These are phyloP conservation scores for Inga laurina DNA, from an alignment of 306 rosid genomes.

Conservation along the genomic window DNA sequence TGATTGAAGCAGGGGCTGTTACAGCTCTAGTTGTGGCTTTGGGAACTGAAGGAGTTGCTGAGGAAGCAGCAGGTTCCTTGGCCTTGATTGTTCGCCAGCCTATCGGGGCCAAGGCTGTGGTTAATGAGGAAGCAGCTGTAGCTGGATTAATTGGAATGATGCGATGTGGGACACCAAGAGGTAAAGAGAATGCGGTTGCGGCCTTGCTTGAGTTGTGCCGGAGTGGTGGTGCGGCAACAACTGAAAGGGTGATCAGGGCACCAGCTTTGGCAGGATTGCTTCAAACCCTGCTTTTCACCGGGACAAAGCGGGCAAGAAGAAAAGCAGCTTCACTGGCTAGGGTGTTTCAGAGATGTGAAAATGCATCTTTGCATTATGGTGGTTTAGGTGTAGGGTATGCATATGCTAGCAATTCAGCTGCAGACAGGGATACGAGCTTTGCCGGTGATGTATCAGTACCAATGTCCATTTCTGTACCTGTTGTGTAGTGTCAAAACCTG, in stretches of 20 bases:
- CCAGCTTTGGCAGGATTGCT: slow-evolving; percentile 80
- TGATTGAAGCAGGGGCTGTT: slow-evolving; percentile 74
- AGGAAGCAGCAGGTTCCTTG: slow-evolving; percentile 87
- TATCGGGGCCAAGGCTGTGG: slow-evolving; percentile 67
- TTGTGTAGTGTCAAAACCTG: slow-evolving; percentile 57
- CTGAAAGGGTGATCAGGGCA: slow-evolving; percentile 68
- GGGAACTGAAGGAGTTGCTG: slow-evolving; percentile 72
- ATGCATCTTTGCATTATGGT: slow-evolving; percentile 60
- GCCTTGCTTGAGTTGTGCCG: slow-evolving; percentile 84
- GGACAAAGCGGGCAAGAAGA: slow-evolving; percentile 87
- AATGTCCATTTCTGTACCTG: slow-evolving; percentile 76
- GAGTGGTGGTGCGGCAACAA: slow-evolving; percentile 70
- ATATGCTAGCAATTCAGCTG: slow-evolving; percentile 62
- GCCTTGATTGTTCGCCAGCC: slow-evolving; percentile 80
- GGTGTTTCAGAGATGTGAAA: slow-evolving; percentile 75
- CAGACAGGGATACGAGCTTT: slow-evolving; percentile 62
- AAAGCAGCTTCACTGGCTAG: slow-evolving; percentile 88
- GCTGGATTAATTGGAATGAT: slow-evolving; percentile 69
- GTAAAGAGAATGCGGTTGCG: slow-evolving; percentile 89
- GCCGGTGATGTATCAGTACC: slow-evolving; percentile 66
- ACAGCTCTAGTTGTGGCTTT: slow-evolving; percentile 65
- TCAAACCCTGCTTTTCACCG: slow-evolving; percentile 70
- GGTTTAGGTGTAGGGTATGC: slow-evolving; percentile 76
- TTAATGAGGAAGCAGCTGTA: slow-evolving; percentile 64
- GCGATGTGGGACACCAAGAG: slow-evolving; percentile 82